phyloP scores from a whole-genome alignment of 1,284 basidiomycete species.

The Apiotrichum laibachii region DNA sequence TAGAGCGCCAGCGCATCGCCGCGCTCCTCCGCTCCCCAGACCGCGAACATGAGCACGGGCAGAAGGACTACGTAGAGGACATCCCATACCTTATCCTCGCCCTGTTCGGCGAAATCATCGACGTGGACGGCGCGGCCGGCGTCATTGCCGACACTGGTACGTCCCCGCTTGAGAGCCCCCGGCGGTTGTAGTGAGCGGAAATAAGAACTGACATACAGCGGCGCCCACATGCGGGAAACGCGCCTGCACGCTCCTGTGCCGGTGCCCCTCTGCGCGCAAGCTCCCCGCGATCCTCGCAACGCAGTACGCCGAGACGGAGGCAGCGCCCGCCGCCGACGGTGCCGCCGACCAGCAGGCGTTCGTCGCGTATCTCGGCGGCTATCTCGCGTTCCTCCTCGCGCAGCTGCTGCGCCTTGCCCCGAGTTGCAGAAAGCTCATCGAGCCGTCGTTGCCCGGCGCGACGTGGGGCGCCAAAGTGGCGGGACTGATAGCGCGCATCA shows the following conservation, averaged over 20 bases:
- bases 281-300: slow-evolving; percentile 5
- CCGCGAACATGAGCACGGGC: neutral
- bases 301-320: slow-evolving; percentile 9
- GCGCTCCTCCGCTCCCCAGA: neutral
- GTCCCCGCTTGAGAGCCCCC: too few relatives aligned
- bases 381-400: slow-evolving; percentile 15
- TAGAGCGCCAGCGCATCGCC: neutral
- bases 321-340: neutral
- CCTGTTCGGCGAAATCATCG: slow-evolving; percentile 1
- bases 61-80: slow-evolving; percentile 2
- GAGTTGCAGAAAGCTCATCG: neutral
- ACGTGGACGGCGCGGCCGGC: neutral
- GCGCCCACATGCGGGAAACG: slow-evolving; percentile 15
- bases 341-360: neutral
- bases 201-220: neutral
- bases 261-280: slow-evolving; percentile 2
- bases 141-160: slow-evolving; percentile 5
- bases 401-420: slow-evolving; percentile 3
- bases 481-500: neutral
- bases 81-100: slow-evolving; percentile 5
- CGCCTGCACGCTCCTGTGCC: slow-evolving; percentile 10
- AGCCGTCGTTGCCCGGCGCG: slow-evolving; percentile 4
- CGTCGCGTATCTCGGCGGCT: slow-evolving; percentile 7
- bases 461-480: neutral
- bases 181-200: neutral